Evolutionary conservation across 176 grass and related monocot species (phyloP).

Genomic region (Carex scoparia): DNA sequence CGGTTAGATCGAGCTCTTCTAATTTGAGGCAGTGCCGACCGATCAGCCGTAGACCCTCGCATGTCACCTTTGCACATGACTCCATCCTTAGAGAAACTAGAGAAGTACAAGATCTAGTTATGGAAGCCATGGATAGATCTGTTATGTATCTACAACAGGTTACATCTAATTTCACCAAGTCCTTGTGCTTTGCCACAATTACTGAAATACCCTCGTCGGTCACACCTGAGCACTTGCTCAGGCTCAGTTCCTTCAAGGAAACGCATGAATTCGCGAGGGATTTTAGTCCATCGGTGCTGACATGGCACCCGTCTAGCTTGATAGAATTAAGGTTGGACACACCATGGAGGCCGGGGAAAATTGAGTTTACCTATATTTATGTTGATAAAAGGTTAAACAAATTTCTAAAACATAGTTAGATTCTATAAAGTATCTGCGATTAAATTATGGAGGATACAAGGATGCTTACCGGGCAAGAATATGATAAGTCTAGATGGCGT

Average conservation of each 20-base stretch:
- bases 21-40: conserved; percentile 44
- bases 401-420: neutral
- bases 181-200: conserved; percentile 47
- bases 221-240: conserved; percentile 79
- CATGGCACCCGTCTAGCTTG: conserved; percentile 68
- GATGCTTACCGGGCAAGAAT: conserved; percentile 59
- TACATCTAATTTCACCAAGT: conserved; percentile 62
- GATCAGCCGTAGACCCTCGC: conserved; percentile 53
- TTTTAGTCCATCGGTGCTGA: conserved; percentile 48
- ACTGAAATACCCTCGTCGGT: conserved; percentile 64
- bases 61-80: conserved; percentile 58
- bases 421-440: neutral
- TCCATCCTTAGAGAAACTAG: conserved; percentile 83
- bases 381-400: conserved; percentile 10
- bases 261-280: conserved; percentile 46
- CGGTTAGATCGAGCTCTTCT: conserved; percentile 75
- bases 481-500: conserved; percentile 51
- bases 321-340: conserved; percentile 43
- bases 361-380: conserved; percentile 46
- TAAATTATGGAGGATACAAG: neutral
- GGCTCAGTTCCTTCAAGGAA: conserved; percentile 60
- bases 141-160: conserved; percentile 77
- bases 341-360: conserved; percentile 34
- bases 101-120: conserved; percentile 64
- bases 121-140: conserved; percentile 53